Base-by-base conservation (phyloP, 768 basidiomycete species). In the Pilatotrama ljubarskyi region DNA sequence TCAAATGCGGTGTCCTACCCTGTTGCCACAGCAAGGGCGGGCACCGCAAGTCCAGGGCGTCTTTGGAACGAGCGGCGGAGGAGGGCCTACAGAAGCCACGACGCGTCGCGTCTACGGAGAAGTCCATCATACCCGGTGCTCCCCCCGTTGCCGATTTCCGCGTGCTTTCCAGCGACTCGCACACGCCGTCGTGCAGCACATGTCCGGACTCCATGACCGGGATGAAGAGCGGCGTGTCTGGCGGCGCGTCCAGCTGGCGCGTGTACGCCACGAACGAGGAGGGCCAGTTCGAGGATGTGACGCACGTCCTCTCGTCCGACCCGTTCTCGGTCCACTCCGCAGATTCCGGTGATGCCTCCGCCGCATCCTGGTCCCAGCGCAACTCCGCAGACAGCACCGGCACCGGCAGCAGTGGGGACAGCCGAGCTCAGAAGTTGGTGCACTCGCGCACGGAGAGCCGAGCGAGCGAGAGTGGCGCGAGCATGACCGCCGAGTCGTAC, bases 401-500 rank as follows among this genome's bases (percentile, higher is more conserved):
- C 5, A 57, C 47, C 38, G 47, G 55, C 9, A 44, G 29, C 26
- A 25, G 32, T 10, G 29, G 29, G 18, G 18, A 15, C 17, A 41
- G n/a, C 47, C 38, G 9, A 32, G 29, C 5, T n/a, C 20, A 49
- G n/a, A 57, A 47, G 47, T 29, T 53, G 3, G 29, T 22, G 36
- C 24, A 54, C 52, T 37, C 56, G 32, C 42, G 52, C 47, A 29
- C 51, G 40, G 47, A 18, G 15, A 57, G 58, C 18, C 58, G 68
- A 22, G 53, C 58, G 35, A 71, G 70, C 60, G 61, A 48, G 20
- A 68, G 68, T 49, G 66, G 63, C 13, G 59, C 61, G 10, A 71
- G 68, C 59, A 48, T 69, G 54, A 66, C 62, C 35, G 70, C 67
- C 25, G 64, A 67, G 57, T 69, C 68, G 41, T 69, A 67, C 62